These are phyloP conservation scores for Brasilioporus rufonigricans DNA, from an alignment of 768 basidiomycete species.

Conservation along the genomic window DNA sequence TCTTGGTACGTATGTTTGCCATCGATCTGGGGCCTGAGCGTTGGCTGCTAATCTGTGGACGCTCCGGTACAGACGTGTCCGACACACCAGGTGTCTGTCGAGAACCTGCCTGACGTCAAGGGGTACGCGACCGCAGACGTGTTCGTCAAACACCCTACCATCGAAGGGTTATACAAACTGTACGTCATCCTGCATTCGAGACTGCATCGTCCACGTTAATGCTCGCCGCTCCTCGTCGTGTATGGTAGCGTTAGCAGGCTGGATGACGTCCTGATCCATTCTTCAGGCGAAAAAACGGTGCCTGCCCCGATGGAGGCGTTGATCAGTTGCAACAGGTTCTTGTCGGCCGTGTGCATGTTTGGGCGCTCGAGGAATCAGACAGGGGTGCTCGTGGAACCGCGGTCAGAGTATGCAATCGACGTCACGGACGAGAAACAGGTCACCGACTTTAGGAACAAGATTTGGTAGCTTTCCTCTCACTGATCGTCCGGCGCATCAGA, in stretches of 20 bases:
- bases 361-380: slow-evolving; percentile 3
- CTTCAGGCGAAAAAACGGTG: slow-evolving; percentile 30
- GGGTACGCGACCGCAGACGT: neutral
- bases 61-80: neutral
- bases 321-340: neutral
- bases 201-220: neutral
- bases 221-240: neutral
- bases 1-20: slow-evolving; percentile 28
- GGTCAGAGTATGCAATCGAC: slow-evolving; percentile 34
- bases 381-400: slow-evolving; percentile 34
- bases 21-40: neutral
- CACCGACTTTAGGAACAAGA: slow-evolving; percentile 32
- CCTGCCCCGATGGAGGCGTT: slow-evolving; percentile 13
- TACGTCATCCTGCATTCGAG: neutral
- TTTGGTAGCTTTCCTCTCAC: slow-evolving; percentile 18
- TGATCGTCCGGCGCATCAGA: neutral
- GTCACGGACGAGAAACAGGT: slow-evolving; percentile 26
- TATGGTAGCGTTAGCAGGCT: neutral
- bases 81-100: neutral
- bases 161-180: neutral
- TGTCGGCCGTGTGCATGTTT: slow-evolving; percentile 1
- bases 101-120: neutral
- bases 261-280: neutral
- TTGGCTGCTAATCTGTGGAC: neutral
- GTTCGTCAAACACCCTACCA: neutral